phyloP scores from a whole-genome alignment of 2,329 filamentous ascomycete species.

The Hymenotorrendiella dingleyae region DNA sequence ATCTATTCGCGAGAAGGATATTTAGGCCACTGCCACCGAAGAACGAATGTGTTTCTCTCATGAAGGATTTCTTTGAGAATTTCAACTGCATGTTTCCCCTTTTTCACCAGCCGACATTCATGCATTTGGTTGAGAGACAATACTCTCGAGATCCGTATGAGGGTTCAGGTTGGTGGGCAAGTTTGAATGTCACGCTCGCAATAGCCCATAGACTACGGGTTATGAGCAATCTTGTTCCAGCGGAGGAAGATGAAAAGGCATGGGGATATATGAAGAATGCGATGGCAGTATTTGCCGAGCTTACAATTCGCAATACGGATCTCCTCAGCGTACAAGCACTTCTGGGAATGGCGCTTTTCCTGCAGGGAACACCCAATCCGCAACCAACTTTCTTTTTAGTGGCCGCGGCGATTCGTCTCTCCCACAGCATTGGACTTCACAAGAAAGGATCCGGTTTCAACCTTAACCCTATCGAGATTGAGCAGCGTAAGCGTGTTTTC shows the following conservation, averaged over 20 bases:
- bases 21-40: slow-evolving; percentile 81
- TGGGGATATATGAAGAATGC: slow-evolving; percentile 97
- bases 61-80: slow-evolving; percentile 95
- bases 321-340: slow-evolving; percentile 90
- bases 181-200: slow-evolving; percentile 88
- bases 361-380: slow-evolving; percentile 94
- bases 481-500: slow-evolving; percentile 76
- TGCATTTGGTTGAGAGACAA: slow-evolving; percentile 91
- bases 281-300: slow-evolving; percentile 84
- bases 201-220: slow-evolving; percentile 88
- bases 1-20: slow-evolving; percentile 79
- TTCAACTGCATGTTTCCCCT: slow-evolving; percentile 99
- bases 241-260: slow-evolving; percentile 88
- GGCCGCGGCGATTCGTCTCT: slow-evolving; percentile 80
- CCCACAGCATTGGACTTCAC: slow-evolving; percentile 92
- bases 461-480: slow-evolving; percentile 86
- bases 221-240: slow-evolving; percentile 88
- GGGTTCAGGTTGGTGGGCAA: slow-evolving; percentile 97
- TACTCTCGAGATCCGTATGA: slow-evolving; percentile 91
- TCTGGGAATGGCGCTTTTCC: slow-evolving; percentile 86
- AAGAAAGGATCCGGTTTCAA: slow-evolving; percentile 91
- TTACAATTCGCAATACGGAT: slow-evolving; percentile 95
- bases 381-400: slow-evolving; percentile 91
- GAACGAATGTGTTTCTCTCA: slow-evolving; percentile 77
- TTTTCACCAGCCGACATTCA: slow-evolving; percentile 96